These are phyloP conservation scores for Aspergillus incahuasiensis DNA, from an alignment of 495 filamentous ascomycete species.

Conservation along the genomic window DNA sequence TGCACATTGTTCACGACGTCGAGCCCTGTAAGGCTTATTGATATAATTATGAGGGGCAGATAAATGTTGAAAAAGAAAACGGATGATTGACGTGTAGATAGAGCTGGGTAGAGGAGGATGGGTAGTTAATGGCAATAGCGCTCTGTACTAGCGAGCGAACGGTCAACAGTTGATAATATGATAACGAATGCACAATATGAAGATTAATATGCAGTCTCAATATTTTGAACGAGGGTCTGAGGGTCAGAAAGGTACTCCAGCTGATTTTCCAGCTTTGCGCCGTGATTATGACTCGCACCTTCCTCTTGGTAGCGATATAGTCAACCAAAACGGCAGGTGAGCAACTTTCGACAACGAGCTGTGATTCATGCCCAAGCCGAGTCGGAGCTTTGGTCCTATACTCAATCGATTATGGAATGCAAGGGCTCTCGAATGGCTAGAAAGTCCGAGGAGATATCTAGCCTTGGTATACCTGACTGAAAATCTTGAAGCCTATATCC, in stretches of 20 bases:
- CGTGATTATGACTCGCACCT: background rate
- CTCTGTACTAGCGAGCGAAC: background rate
- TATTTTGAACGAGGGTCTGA: background rate
- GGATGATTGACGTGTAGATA: background rate
- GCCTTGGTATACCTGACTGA: background rate
- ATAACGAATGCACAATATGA: background rate
- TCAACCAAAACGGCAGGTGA: no score
- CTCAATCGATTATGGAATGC: no score
- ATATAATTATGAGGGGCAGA: no score
- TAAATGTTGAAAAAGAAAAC: background rate
- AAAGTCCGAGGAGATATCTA: background rate
- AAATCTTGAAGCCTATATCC: conserved; percentile 10
- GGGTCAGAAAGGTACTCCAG: background rate
- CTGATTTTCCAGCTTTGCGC: no score
- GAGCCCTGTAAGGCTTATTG: background rate
- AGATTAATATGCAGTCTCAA: background rate
- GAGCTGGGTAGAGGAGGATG: background rate
- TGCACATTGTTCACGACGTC: background rate
- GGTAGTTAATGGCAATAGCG: no score
- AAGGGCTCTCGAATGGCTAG: no score
- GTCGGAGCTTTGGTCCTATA: no score
- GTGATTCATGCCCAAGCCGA: no score
- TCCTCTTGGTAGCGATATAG: background rate
- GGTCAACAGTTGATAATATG: background rate
- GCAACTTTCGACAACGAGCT: no score